Evolutionary conservation across 2,329 filamentous ascomycete genomes (phyloP).

Genomic region (Stemphylium vesicarium): DNA sequence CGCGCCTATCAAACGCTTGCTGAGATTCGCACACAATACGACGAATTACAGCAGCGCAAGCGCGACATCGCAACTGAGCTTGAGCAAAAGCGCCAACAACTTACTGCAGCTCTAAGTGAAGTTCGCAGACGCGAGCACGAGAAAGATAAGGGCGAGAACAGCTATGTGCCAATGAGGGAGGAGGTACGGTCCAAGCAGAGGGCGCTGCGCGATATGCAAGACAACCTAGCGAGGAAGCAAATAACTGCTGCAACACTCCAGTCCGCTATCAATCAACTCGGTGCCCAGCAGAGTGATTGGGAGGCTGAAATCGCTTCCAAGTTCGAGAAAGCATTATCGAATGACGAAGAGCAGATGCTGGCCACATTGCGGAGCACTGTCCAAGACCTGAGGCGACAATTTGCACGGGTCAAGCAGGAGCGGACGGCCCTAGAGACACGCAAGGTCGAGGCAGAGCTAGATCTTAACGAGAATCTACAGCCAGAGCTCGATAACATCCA

Average conservation of each 20-base stretch:
- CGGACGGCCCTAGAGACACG: slow-evolving; percentile 79
- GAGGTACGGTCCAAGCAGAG: slow-evolving; percentile 78
- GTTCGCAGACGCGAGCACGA: slow-evolving; percentile 82
- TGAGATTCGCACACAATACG: slow-evolving; percentile 76
- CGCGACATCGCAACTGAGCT: slow-evolving; percentile 72
- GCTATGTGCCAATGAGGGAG: slow-evolving; percentile 78
- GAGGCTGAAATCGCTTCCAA: slow-evolving; percentile 82
- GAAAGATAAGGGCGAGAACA: slow-evolving; percentile 77
- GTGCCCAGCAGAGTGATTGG: slow-evolving; percentile 76
- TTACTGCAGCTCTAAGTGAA: slow-evolving; percentile 84
- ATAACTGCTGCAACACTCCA: slow-evolving; percentile 71
- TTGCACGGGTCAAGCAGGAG: slow-evolving; percentile 74
- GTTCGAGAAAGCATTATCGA: slow-evolving; percentile 88
- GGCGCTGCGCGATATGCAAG: slow-evolving; percentile 74
- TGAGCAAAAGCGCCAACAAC: slow-evolving; percentile 83
- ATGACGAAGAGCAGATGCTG: slow-evolving; percentile 81
- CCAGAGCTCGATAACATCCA: slow-evolving; percentile 83
- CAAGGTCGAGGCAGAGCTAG: slow-evolving; percentile 84
- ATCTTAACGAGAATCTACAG: slow-evolving; percentile 86
- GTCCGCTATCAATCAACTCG: slow-evolving; percentile 61
- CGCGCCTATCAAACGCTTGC: slow-evolving; percentile 79
- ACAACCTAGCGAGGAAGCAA: slow-evolving; percentile 75
- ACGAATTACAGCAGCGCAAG: slow-evolving; percentile 68
- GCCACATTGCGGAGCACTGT: slow-evolving; percentile 72
- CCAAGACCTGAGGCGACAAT: slow-evolving; percentile 76